Evolutionary conservation across 495 filamentous ascomycete species (phyloP), one percentile per base, ranked within the genome.

Genomic region (Penicillium egyptiacum): DNA sequence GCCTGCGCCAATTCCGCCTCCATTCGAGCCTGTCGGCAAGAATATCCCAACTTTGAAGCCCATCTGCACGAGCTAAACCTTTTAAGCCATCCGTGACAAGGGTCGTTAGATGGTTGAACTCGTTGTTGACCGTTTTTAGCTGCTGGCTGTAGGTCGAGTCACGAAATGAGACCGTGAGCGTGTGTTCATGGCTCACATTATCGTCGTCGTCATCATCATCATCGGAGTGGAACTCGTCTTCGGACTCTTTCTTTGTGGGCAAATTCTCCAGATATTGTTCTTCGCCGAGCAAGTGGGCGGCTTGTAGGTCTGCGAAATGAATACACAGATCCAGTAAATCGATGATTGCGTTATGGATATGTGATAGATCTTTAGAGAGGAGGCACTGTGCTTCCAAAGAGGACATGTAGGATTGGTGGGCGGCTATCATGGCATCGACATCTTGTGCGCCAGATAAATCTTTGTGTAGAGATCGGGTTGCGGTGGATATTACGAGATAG

Each of bases 361-460:
- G 83, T 16, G 76, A 67, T 14, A 91, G 73, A 58, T 84, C 84
- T 5, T 76, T 58, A 0, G 86, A 81, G 0, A 96, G 79, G 9
- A 93, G 79, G 46, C 86, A 81, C 59, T 89, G 83, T 42, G 83
- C 81, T 61, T 85, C 73, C 7, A 92, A 65, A 9, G 78, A 76
- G 31, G 75, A 74, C 42, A 89, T 75, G 61, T 87, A 95, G 2
- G 64, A 60, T 9, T 79, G 68, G 66, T 96, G 92, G 0, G 86
- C 82, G 17, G 71, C 68, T 16, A 91, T 82, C 89, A 97, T 96
- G 6, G 80, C 81, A 63, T 96, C 90, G 4, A 97, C 83, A 62
- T 96, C 92, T 28, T 82, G 79, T 0, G 91, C 83, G 22, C 70
- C 72, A 17, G 67, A 64, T 37, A 97, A 75, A 3, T 75, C 67